Conservation (phyloP, 768 basidiomycete genomes). For the Lactifluus piperatus region DNA sequence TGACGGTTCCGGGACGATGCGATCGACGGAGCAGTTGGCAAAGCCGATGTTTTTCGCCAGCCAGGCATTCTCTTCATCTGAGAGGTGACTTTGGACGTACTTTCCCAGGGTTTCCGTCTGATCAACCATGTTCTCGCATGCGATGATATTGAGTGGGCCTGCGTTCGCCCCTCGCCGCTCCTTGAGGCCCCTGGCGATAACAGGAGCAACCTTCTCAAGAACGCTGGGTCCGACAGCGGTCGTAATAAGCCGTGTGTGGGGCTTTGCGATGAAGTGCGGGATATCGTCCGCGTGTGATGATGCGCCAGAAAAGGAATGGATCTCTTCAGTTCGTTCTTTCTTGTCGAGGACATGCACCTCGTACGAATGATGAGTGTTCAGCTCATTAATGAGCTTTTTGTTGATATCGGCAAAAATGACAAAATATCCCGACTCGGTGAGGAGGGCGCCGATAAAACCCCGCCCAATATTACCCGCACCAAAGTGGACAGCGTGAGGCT, state of each 20-base stretch:
- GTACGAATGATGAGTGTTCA: conserved; percentile 28
- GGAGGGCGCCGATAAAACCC: conserved; percentile 33
- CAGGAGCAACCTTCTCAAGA: conserved; percentile 29
- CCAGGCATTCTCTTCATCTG: conserved; percentile 26
- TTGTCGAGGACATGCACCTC: conserved; percentile 29
- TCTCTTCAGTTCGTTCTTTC: conserved; percentile 16
- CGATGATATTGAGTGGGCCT: conserved; percentile 29
- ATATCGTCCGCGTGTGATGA: conserved; percentile 16
- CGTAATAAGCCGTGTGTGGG: conserved; percentile 27
- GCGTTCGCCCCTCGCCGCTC: conserved; percentile 23
- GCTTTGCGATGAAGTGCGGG: conserved; percentile 20
- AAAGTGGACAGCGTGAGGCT: conserved; percentile 30
- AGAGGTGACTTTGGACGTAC: conserved; percentile 26
- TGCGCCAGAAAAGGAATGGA: conserved; percentile 22
- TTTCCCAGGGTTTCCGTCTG: conserved; percentile 28
- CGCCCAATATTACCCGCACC: conserved; percentile 34
- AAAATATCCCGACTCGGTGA: conserved; percentile 31
- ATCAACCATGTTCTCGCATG: conserved; percentile 34
- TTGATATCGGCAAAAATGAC: conserved; percentile 32
- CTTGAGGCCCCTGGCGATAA: conserved; percentile 28
- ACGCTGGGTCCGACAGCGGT: conserved; percentile 32
- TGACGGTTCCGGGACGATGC: conserved; percentile 27
- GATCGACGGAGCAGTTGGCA: conserved; percentile 36
- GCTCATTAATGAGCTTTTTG: conserved; percentile 26
- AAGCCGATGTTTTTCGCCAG: conserved; percentile 30